Conservation (phyloP, 164 flowering plant genomes). For the Nelumbo lutea region DNA sequence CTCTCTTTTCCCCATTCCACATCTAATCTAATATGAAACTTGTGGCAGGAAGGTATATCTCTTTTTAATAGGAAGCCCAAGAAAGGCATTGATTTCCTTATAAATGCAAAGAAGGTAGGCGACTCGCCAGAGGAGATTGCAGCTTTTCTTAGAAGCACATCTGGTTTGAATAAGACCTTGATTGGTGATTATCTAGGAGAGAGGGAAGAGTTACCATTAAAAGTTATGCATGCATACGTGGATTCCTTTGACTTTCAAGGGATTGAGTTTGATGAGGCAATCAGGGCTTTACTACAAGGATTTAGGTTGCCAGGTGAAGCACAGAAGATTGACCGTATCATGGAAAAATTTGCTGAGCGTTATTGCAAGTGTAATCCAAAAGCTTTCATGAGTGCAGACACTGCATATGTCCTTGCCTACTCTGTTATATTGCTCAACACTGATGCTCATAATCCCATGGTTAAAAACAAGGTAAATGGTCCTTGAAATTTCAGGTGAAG, state of each 20-base stretch:
- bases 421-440: constrained; percentile 96
- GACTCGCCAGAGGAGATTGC: constrained; percentile 88
- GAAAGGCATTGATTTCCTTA: constrained; percentile 91
- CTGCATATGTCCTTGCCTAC: constrained; percentile 98
- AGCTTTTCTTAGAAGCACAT: constrained; percentile 68
- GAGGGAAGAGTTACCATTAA: constrained; percentile 83
- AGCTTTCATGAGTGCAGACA: constrained; percentile 91
- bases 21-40: constrained; percentile 30
- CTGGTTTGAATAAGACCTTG: constrained; percentile 82
- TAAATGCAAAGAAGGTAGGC: constrained; percentile 88
- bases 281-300: constrained; percentile 78
- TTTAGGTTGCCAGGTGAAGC: constrained; percentile 99
- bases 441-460: constrained; percentile 98
- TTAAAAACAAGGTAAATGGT: constrained; percentile 75
- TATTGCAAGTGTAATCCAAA: constrained; percentile 97
- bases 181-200: constrained; percentile 99
- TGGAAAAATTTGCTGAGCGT: constrained; percentile 99
- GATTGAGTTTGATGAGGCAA: constrained; percentile 95
- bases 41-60: constrained; percentile 98
- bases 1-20: not conserved
- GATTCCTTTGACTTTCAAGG: constrained; percentile 95
- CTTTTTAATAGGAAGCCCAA: constrained; percentile 94
- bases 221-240: constrained; percentile 98
- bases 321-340: constrained; percentile 96
- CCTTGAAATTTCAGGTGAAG: not conserved